Evolutionary conservation across 352 stramenopile genomes (phyloP).

Genomic region (Thraustotheca clavata): DNA sequence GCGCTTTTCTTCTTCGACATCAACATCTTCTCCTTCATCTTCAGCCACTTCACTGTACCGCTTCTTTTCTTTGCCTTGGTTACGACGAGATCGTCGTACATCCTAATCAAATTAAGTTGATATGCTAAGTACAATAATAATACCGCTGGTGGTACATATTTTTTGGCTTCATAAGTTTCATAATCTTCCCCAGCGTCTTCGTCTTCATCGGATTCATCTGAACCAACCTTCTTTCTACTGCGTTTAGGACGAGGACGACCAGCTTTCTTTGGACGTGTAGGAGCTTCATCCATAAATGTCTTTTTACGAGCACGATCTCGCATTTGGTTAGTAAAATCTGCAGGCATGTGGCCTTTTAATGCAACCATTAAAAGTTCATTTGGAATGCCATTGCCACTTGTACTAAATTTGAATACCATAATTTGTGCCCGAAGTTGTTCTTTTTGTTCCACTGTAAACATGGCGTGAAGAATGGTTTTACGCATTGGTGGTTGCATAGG

Average conservation of each 20-base stretch:
- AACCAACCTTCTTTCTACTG: constrained; percentile 66
- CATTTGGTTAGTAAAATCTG: constrained; percentile 14
- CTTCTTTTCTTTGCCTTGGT: constrained; percentile 73
- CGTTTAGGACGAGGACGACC: constrained; percentile 23
- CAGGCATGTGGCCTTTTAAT: constrained; percentile 19
- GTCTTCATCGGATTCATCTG: constrained; percentile 41
- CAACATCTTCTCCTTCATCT: constrained; percentile 51
- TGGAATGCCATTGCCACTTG: constrained; percentile 63
- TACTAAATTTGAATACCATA: constrained; percentile 88
- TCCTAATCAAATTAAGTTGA: background rate
- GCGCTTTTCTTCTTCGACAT: constrained; percentile 60
- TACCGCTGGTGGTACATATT: background rate
- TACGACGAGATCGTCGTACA: constrained; percentile 61
- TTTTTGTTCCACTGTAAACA: constrained; percentile 76
- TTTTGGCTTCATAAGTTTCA: constrained; percentile 24
- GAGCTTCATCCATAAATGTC: constrained; percentile 12
- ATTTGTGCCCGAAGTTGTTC: constrained; percentile 84
- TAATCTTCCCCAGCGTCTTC: constrained; percentile 34
- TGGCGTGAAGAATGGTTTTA: constrained; percentile 41
- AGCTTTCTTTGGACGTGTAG: constrained; percentile 26
- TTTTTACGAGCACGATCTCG: constrained; percentile 19
- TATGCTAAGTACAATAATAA: background rate
- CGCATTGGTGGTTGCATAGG: constrained; percentile 24
- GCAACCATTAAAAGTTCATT: constrained; percentile 64
- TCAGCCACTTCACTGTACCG: constrained; percentile 74